These are phyloP conservation scores for Trifolium pratense DNA, from an alignment of 306 rosid species.

Conservation along the genomic window DNA sequence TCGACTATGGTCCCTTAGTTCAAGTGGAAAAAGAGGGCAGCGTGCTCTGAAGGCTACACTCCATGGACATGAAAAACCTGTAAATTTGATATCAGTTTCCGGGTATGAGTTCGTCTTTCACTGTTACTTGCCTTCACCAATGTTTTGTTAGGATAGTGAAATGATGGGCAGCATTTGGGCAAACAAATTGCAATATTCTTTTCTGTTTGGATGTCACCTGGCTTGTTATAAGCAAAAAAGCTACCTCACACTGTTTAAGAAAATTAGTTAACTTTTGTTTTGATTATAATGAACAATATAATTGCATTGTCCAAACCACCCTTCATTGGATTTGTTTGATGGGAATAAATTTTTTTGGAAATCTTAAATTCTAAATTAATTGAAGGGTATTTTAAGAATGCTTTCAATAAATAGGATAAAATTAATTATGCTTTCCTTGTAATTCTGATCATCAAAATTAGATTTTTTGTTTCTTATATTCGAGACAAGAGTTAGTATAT, in stretches of 20 bases:
- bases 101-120: slow-evolving; percentile 62
- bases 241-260: not conserved
- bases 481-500: no score
- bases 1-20: slow-evolving; percentile 80
- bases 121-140: not conserved
- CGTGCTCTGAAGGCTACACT: slow-evolving; percentile 74
- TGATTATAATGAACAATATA: not conserved
- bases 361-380: not conserved
- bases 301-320: not conserved
- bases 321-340: not conserved
- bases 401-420: not conserved
- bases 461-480: no score
- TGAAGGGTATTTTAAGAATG: not conserved
- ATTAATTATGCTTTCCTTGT: no score
- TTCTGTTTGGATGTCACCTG: slow-evolving; percentile 7
- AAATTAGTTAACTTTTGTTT: not conserved
- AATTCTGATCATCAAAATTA: no score
- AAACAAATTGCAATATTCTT: slow-evolving; percentile 10
- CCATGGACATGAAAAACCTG: slow-evolving; percentile 79
- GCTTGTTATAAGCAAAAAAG: not conserved
- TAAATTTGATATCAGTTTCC: slow-evolving; percentile 68
- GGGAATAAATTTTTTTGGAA: not conserved
- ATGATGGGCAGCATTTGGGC: not conserved
- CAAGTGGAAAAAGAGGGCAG: slow-evolving; percentile 72
- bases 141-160: slow-evolving; percentile 20